Evolutionary conservation across 768 basidiomycete genomes (phyloP).

Genomic region (Termitomyces sp.): DNA sequence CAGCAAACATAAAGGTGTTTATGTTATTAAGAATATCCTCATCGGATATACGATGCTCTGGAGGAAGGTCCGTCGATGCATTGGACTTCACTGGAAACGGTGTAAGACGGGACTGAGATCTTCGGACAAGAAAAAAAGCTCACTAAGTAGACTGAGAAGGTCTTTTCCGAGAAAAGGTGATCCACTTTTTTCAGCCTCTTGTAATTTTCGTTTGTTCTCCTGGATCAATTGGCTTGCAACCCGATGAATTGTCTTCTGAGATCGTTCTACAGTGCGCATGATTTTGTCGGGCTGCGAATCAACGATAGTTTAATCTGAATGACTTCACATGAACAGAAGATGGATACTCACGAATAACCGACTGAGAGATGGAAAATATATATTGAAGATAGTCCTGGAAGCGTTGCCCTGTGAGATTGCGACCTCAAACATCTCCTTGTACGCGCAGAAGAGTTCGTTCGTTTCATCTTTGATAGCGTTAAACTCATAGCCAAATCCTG

Average conservation of each 20-base stretch:
- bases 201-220: constrained; percentile 71
- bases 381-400: constrained; percentile 39
- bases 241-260: constrained; percentile 56
- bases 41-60: constrained; percentile 75
- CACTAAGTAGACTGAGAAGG: constrained; percentile 70
- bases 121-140: constrained; percentile 21
- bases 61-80: constrained; percentile 58
- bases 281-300: constrained; percentile 46
- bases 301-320: neutral
- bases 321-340: neutral
- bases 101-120: neutral
- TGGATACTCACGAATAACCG: constrained; percentile 46
- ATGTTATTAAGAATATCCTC: constrained; percentile 82
- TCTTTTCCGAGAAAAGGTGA: constrained; percentile 59
- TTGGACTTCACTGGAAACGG: constrained; percentile 71
- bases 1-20: constrained; percentile 88
- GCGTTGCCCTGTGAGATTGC: constrained; percentile 52
- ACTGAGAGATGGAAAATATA: constrained; percentile 55
- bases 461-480: constrained; percentile 75
- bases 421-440: constrained; percentile 81
- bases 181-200: constrained; percentile 50
- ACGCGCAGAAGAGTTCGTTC: constrained; percentile 72
- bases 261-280: constrained; percentile 43
- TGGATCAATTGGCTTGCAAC: constrained; percentile 73
- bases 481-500: constrained; percentile 86